Evolutionary conservation across 495 filamentous ascomycete genomes (phyloP).

Genomic region (Penicillium nucicola): DNA sequence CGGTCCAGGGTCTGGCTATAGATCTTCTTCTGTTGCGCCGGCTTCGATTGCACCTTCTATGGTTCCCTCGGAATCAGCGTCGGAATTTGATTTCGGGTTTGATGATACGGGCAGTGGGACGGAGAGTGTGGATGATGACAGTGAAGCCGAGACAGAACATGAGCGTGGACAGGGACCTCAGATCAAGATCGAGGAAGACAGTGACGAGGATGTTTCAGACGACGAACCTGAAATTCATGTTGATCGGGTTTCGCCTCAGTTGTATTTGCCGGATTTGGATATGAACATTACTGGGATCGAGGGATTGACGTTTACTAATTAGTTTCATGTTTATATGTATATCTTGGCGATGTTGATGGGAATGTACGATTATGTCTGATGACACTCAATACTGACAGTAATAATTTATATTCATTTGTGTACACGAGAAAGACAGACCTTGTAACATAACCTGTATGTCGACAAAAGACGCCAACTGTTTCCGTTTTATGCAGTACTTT

Average conservation of each 20-base stretch:
- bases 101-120: slow-evolving; percentile 16
- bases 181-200: neutral
- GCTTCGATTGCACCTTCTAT: neutral
- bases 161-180: neutral
- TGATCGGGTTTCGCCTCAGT: slow-evolving; percentile 17
- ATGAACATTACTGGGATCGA: slow-evolving; percentile 20
- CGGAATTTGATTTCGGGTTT: slow-evolving; percentile 27
- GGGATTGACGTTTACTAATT: slow-evolving; percentile 10
- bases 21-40: neutral
- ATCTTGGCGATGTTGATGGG: neutral
- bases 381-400: neutral
- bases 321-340: slow-evolving; percentile 1
- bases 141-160: slow-evolving; percentile 1
- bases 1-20: too few species aligned
- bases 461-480: slow-evolving; percentile 4
- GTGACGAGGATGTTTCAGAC: neutral
- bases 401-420: slow-evolving; percentile 4
- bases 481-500: neutral
- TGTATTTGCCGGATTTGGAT: slow-evolving; percentile 19
- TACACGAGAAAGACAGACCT: slow-evolving; percentile 6
- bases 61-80: slow-evolving; percentile 13
- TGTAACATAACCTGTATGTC: slow-evolving; percentile 8
- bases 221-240: slow-evolving; percentile 2
- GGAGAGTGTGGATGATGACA: slow-evolving; percentile 7
- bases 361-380: slow-evolving; percentile 1